phyloP scores from a whole-genome alignment of 306 rosid genomes.

The Cajanus cajan region DNA sequence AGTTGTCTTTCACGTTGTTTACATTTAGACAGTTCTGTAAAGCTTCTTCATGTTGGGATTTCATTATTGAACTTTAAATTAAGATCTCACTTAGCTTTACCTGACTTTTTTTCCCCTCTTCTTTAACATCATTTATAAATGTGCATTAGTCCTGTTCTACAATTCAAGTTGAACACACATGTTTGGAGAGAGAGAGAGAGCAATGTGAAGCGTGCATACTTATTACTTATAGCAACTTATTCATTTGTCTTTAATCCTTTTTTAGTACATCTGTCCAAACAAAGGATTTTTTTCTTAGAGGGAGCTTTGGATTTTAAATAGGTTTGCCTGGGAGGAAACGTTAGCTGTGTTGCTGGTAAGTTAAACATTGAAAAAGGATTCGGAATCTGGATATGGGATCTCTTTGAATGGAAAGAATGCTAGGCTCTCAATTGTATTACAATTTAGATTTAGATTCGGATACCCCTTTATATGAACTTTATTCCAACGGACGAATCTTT shows the following conservation, averaged over 20 bases:
- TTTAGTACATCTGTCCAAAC: neutral
- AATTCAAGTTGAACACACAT: neutral
- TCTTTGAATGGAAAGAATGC: neutral
- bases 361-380: neutral
- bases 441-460: neutral
- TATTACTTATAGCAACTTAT: neutral
- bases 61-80: neutral
- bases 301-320: neutral
- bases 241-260: neutral
- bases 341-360: neutral
- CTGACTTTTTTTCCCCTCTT: neutral
- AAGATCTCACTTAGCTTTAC: neutral
- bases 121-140: neutral
- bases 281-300: neutral
- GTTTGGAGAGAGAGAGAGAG: neutral
- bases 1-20: conserved; percentile 38
- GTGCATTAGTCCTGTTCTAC: neutral
- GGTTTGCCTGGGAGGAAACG: neutral
- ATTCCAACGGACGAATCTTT: neutral
- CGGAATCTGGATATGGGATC: neutral
- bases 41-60: neutral
- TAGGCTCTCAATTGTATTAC: conserved; percentile 1
- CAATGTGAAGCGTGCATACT: neutral
- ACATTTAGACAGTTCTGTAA: neutral
- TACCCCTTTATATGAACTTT: neutral